phyloP scores from a whole-genome alignment of 2,329 filamentous ascomycete genomes.

The Aureobasidium sp. region DNA sequence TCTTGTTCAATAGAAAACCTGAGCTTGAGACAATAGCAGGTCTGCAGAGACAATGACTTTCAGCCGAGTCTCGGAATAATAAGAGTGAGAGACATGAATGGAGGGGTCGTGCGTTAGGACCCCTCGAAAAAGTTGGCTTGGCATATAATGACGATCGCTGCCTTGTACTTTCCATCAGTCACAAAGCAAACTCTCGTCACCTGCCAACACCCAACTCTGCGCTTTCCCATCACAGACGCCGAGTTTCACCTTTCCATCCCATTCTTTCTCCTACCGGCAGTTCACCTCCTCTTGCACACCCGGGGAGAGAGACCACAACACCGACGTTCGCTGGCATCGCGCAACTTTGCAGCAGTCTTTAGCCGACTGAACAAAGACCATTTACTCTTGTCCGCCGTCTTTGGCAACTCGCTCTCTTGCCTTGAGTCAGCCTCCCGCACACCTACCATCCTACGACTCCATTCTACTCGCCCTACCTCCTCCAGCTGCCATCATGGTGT shows the following conservation, averaged over 20 bases:
- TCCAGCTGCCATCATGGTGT: slow-evolving; percentile 4
- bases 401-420: slow-evolving; percentile 2
- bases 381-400: neutral
- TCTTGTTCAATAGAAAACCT: neutral
- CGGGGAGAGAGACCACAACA: neutral
- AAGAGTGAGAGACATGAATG: neutral
- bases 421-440: neutral
- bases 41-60: neutral
- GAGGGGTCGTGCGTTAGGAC: neutral
- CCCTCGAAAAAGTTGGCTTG: neutral
- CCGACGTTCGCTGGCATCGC: neutral
- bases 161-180: slow-evolving; percentile 6
- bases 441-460: neutral
- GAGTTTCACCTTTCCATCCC: neutral
- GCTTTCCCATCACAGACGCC: neutral
- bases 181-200: neutral
- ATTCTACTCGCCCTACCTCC: neutral
- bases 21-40: neutral
- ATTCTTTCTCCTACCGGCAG: neutral
- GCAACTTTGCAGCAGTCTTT: neutral
- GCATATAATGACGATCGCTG: slow-evolving; percentile 1
- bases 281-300: neutral
- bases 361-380: slow-evolving; percentile 10
- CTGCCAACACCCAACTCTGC: neutral
- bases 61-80: neutral